phyloP scores from a whole-genome alignment of 176 grass and related monocot genomes.

The Phyllostachys edulis region DNA sequence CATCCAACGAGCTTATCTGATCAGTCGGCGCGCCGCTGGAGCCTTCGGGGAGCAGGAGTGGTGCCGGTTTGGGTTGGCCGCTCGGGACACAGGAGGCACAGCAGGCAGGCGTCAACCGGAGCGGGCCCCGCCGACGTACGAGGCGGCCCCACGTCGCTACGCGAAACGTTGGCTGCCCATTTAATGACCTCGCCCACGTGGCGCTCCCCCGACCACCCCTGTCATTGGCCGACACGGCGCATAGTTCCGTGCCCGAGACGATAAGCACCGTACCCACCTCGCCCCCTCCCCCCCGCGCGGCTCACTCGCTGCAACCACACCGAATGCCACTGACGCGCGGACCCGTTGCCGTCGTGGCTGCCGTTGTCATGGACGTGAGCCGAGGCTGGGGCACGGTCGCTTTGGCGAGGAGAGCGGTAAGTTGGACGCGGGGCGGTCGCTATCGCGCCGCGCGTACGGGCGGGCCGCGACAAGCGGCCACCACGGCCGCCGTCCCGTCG shows the following conservation, averaged over 20 bases:
- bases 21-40: not conserved
- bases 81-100: not conserved
- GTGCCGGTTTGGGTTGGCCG: not conserved
- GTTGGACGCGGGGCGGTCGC: not conserved
- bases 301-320: not conserved
- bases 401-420: not conserved
- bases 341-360: not conserved
- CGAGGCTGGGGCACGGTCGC: not conserved
- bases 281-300: not conserved
- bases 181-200: constrained; percentile 22
- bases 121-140: not conserved
- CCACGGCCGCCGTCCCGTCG: not conserved
- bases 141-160: not conserved
- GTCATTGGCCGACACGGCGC: constrained; percentile 42
- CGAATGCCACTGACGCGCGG: not conserved
- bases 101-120: not conserved
- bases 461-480: not conserved
- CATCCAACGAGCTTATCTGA: not conserved
- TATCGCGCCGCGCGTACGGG: constrained; percentile 27
- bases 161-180: not conserved
- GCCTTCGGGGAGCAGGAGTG: not conserved
- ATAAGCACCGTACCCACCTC: not conserved
- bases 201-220: not conserved
- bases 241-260: constrained; percentile 12
- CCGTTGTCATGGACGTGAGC: not conserved